Conservation (phyloP, 1,139 yeast species). For the Spencermartinsiella ligniputridi region DNA sequence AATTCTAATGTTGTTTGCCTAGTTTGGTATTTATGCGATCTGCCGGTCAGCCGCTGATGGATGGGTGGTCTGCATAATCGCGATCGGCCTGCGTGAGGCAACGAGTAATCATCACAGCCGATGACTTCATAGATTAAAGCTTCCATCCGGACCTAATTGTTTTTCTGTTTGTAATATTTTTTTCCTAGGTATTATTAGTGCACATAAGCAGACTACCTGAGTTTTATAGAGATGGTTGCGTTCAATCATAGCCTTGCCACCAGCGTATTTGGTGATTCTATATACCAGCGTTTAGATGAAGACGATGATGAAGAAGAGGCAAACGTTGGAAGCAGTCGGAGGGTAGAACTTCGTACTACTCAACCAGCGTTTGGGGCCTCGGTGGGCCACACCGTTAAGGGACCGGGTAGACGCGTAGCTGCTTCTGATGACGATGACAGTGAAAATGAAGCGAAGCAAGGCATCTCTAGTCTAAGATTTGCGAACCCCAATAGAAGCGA, state of each 20-base stretch:
- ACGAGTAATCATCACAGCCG: too few species aligned
- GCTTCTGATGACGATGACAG: conserved; percentile 6
- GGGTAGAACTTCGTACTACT: not conserved
- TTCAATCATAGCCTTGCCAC: conserved; percentile 1
- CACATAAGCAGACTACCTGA: too few species aligned
- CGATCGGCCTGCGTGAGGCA: too few species aligned
- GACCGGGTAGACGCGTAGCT: not conserved
- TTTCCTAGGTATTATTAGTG: too few species aligned
- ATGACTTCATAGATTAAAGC: too few species aligned
- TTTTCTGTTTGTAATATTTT: too few species aligned
- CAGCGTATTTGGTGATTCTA: conserved; percentile 3
- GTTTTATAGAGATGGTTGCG: not conserved
- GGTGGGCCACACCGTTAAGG: not conserved
- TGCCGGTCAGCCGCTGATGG: too few species aligned
- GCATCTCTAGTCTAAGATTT: not conserved
- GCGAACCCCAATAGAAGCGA: not conserved
- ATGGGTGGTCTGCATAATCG: too few species aligned
- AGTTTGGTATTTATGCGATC: too few species aligned
- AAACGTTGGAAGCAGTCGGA: not conserved
- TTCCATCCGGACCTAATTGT: too few species aligned
- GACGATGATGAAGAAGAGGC: conserved; percentile 1
- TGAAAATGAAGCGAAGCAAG: not conserved
- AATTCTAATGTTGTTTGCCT: too few species aligned
- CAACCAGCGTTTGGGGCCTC: not conserved
- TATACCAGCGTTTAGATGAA: conserved; percentile 4